Base-by-base conservation (phyloP, 495 filamentous ascomycete genomes). In the Chlorociboria aeruginascens region DNA sequence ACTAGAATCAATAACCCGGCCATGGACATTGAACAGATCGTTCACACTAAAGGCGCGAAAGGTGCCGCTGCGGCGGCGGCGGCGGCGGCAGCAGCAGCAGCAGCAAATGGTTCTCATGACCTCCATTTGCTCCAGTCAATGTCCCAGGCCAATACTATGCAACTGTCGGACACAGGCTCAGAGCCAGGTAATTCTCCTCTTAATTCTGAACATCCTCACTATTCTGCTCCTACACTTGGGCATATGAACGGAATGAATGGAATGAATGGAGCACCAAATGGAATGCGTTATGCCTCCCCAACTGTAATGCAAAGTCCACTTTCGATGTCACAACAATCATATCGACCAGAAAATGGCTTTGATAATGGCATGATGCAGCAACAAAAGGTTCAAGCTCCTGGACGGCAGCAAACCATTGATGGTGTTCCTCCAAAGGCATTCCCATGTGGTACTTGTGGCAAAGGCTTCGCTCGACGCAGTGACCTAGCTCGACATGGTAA, bases 401-500 rank as follows among this genome's bases (percentile, higher is more conserved):
- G 17, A 40, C 44, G 58, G 39, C 50, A 54, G 31, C 17, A 32
- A 12, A 40, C 57, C 25, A 37, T 34, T 17, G 57, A 60, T 31
- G 44, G 40, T 25, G 52, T 62, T 0, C 53, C 61, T 1, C 43
- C 50, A 2, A 95, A 95, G 63, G 82, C 85, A 1, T 98, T 92
- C 57, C 81, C 88, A n/a, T 98, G 92, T 64, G 82, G 77, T 29
- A 86, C 81, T 9, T 98, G 92, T 63, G 78, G 74, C 29, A 98
- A 98, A 62, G 86, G 83, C 13, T 98, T 98, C 61, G 92, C 92
- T 44, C 76, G 92, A 51, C 74, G 92, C 46, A 97, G 93, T 65
- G 92, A 98, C 66, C 78, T 98, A 8, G 87, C 92, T 40, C 77
- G 92, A 38, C 92, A 98, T 67, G 92, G 92, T 96, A 78, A 62